Evolutionary conservation across 345 rosid genomes (phyloP).

Genomic region (Eucalyptus microcorys): DNA sequence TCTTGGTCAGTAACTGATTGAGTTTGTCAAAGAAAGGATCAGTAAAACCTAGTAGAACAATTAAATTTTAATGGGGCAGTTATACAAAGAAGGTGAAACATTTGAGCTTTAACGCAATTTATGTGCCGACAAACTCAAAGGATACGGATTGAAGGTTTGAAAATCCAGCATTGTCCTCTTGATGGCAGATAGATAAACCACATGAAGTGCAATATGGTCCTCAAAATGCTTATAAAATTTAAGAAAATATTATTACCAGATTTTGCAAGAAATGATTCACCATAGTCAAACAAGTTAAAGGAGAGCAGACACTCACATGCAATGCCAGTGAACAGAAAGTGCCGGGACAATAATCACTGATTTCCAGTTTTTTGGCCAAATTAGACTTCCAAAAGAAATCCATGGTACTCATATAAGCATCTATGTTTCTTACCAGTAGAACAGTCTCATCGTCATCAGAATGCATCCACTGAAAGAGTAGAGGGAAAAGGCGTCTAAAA

Average conservation of each 20-base stretch:
- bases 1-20: not conserved
- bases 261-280: not conserved
- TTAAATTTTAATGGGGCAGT: not conserved
- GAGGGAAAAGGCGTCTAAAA: slow-evolving; percentile 68
- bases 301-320: not conserved
- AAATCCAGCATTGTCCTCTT: not conserved
- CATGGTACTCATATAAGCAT: not conserved
- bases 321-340: not conserved
- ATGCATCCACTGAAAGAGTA: slow-evolving; percentile 82
- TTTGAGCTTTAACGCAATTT: not conserved
- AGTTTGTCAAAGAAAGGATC: not conserved
- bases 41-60: not conserved
- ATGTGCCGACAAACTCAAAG: not conserved
- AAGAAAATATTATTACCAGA: not conserved
- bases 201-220: not conserved
- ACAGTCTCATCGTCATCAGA: slow-evolving; percentile 75
- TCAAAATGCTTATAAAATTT: not conserved
- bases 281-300: not conserved
- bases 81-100: not conserved
- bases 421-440: slow-evolving; percentile 38
- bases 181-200: not conserved
- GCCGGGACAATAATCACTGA: not conserved
- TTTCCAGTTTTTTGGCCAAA: not conserved
- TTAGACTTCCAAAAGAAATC: not conserved
- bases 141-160: not conserved